Evolutionary conservation across 345 rosid species (phyloP), one percentile per base, ranked within the genome.

Genomic region (Gossypium longicalyx): DNA sequence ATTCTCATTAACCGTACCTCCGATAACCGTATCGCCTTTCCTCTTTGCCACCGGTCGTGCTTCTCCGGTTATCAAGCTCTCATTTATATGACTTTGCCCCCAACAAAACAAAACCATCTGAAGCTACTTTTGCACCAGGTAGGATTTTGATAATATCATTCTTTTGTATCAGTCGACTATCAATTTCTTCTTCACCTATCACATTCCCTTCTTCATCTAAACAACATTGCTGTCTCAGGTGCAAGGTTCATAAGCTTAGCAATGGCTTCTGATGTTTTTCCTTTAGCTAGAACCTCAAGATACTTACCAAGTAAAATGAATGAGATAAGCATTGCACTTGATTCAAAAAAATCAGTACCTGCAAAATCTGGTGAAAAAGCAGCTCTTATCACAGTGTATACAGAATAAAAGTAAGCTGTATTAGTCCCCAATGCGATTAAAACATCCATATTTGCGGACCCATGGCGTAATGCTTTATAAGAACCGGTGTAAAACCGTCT

Each of bases 361-460:
- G 65, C 81, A 51, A 88, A 91, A 72, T 81, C 68, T 1, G 86
- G 71, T 72, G 94, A 87, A 1, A 85, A 83, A 29, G 97, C 90
- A 69, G 99, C 90, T 79, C 93, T 90, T 76, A 91, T 68, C 70
- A 92, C 94, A 0, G 89, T 81, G 77, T 94, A 94, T 8, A 87
- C 84, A 0, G 98, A 94, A 80, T 91, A 94, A 73, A 94, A 94
- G 72, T 94, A 94, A 27, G 98, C 97, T 41, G 93, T 86, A 80
- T 94, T 94, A 65, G 98, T 94, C 75, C 97, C 97, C 74, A 94
- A 72, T 13, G 91, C 92, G 10, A 94, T 92, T 87, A 94, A 72
- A 72, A 94, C 98, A 80, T 94, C 98, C 98, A 94, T 94, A 63
- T 94, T 94, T 44, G 97, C 93, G 1, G 97, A 94, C 61, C 97